Percentiles rank a stretch among this genome's conserved stretches.
phyloP scores from a whole-genome alignment of 2,329 filamentous ascomycete genomes.

The Rosellinia necatrix region DNA sequence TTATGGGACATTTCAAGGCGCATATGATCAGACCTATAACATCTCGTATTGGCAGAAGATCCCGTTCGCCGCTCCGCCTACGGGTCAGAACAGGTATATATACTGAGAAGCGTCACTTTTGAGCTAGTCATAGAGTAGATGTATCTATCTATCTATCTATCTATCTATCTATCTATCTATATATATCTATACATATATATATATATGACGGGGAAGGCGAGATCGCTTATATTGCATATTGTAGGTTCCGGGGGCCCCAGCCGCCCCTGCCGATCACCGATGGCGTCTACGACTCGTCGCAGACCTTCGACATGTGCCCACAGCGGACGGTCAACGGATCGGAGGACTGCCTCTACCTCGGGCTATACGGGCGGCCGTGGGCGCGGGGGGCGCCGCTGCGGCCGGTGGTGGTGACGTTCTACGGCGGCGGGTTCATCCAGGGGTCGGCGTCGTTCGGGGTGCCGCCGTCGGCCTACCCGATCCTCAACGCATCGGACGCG shows the following conservation, averaged over 20 bases:
- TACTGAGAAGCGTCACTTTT: background rate
- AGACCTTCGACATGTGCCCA: slow-evolving; percentile 61
- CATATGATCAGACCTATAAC: slow-evolving; percentile 57
- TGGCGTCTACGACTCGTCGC: slow-evolving; percentile 59
- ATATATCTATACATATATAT: too few relatives aligned
- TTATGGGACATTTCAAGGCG: slow-evolving; percentile 58
- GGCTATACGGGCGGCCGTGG: slow-evolving; percentile 64
- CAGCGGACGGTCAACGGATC: slow-evolving; percentile 60
- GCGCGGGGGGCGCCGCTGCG: slow-evolving; percentile 46
- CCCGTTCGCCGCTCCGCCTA: slow-evolving; percentile 63
- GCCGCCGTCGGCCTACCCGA: slow-evolving; percentile 61
- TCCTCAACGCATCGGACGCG: slow-evolving; percentile 56
- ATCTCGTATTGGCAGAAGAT: slow-evolving; percentile 65
- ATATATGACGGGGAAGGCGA: too few relatives aligned
- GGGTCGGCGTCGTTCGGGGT: slow-evolving; percentile 59
- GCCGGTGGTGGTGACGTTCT: slow-evolving; percentile 64
- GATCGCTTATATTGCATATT: background rate
- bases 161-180: too few relatives aligned
- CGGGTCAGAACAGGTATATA: slow-evolving; percentile 51
- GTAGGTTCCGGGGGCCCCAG: slow-evolving; percentile 63
- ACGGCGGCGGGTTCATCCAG: slow-evolving; percentile 65
- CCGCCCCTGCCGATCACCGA: slow-evolving; percentile 53
- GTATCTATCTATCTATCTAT: too few relatives aligned
- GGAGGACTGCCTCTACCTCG: slow-evolving; percentile 66
- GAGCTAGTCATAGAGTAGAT: background rate